Evolutionary conservation across 345 rosid genomes (phyloP).

Genomic region (Syzygium aromaticum): DNA sequence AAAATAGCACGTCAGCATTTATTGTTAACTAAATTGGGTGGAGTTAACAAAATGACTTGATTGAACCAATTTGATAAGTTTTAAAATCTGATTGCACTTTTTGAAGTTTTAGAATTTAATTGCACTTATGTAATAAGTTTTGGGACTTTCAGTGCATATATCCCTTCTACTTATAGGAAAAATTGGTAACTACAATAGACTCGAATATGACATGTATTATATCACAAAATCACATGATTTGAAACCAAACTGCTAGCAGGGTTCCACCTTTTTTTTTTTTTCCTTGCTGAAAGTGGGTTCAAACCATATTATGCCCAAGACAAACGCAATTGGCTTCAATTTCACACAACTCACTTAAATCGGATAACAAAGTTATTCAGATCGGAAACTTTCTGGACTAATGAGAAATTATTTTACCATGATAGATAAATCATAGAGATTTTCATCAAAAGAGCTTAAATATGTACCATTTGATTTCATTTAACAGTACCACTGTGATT

Average conservation of each 20-base stretch:
- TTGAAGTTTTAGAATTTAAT: too few relatives aligned
- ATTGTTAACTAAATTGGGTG: too few relatives aligned
- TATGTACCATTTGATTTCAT: background rate
- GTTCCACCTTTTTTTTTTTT: background rate
- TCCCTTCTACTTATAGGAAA: background rate
- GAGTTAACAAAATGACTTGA: too few relatives aligned
- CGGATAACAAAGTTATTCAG: background rate
- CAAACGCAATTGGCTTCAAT: background rate
- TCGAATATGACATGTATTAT: background rate
- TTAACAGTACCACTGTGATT: background rate
- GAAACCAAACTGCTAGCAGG: background rate
- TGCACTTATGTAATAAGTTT: too few relatives aligned
- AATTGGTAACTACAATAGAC: fast-evolving
- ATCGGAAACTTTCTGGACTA: background rate
- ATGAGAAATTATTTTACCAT: background rate
- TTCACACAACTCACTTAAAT: background rate
- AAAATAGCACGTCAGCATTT: too few relatives aligned
- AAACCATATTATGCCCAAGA: background rate
- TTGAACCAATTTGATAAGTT: too few relatives aligned
- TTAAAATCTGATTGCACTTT: too few relatives aligned
- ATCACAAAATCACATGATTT: background rate
- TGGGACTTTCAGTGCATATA: too few relatives aligned
- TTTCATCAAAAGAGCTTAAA: background rate
- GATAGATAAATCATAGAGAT: background rate
- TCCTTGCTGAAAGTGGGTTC: background rate